phyloP scores from a whole-genome alignment of 1,284 basidiomycete genomes.

The Leccinum pachyderme region DNA sequence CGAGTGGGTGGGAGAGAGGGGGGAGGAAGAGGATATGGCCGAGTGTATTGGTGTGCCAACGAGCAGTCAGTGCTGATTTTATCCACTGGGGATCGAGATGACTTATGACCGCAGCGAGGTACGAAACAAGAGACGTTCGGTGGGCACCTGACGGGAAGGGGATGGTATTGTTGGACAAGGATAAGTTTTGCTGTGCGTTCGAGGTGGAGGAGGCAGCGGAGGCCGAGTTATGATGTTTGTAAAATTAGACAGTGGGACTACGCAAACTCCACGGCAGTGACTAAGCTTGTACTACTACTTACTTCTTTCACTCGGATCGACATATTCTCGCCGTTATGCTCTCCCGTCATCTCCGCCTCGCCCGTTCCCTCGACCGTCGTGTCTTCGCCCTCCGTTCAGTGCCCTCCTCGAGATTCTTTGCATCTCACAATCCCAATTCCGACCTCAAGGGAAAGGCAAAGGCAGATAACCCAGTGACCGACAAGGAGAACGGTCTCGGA shows the following conservation, averaged over 20 bases:
- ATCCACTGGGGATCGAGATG: slow-evolving; percentile 1
- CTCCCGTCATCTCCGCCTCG: slow-evolving; percentile 33
- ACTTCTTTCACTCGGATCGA: neutral
- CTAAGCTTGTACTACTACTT: slow-evolving; percentile 22
- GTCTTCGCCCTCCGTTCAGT: slow-evolving; percentile 8
- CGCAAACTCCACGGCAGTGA: slow-evolving; percentile 7
- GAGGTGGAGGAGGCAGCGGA: slow-evolving; percentile 57
- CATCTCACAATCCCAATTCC: slow-evolving; percentile 31
- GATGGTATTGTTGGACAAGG: slow-evolving; percentile 65
- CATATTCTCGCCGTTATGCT: slow-evolving; percentile 18
- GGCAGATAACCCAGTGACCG: slow-evolving; percentile 27
- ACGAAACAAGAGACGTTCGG: slow-evolving; percentile 59
- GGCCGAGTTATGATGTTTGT: neutral
- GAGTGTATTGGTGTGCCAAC: slow-evolving; percentile 81
- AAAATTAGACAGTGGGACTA: neutral
- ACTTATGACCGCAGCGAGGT: slow-evolving; percentile 46
- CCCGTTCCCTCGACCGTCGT: slow-evolving; percentile 22
- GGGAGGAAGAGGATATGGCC: slow-evolving; percentile 65
- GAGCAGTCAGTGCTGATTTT: slow-evolving; percentile 52
- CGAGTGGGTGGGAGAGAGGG: slow-evolving; percentile 65
- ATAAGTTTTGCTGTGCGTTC: slow-evolving; percentile 81
- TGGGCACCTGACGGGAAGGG: slow-evolving; percentile 88
- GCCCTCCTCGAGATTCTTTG: slow-evolving; percentile 38
- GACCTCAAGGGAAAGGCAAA: slow-evolving; percentile 41
- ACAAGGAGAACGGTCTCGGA: slow-evolving; percentile 19